Evolutionary conservation across 2,329 filamentous ascomycete genomes (phyloP), one percentile per base, ranked within the genome.

Genomic region (Pestalotiopsis fici): DNA sequence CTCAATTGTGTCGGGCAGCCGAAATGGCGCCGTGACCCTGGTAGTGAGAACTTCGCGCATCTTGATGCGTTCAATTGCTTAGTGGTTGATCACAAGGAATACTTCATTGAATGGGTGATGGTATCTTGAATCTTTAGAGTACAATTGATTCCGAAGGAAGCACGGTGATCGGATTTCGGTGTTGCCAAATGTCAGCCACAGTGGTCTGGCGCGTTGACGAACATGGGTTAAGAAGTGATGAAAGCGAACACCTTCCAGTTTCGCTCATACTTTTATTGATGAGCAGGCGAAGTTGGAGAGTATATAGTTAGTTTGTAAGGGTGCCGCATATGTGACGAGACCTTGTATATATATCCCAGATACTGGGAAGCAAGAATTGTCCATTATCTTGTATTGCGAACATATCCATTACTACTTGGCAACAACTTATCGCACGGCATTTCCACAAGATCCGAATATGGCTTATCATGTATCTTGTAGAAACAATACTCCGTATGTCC

Each of bases 41-140:
- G n/a, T 5, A 1, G 23, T 23, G n/a, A 55, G 18, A 12, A 55
- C 56, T 7, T 66, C 64, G 27, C 57, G 64, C 64, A 66, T 66
- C 23, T 59, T 50, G 21, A 50, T 23, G 43, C n/a, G 43, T 15
- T 18, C 18, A 21, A 50, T 9, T 7, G 43, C 18, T 50, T 9
- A 21, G 2, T 23, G n/a, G 18, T 21, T 21, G 43, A 50, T 50
- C 18, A 23, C 18, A n/a, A 9, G 15, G 11, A n/a, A 23, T 21
- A 50, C 6, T 50, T 15, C 43, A 11, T 50, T 7, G 21, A 50
- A 21, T 3, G n/a, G 18, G 5, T 18, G 18, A 50, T 21, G 18
- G 21, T n/a, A 15, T 21, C 21, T 18, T 47, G 43, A 4, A 47
- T 18, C 15, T n/a, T 6, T 12, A 47, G 43, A 47, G n/a, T 47